These are phyloP conservation scores for Agarophyton chilense DNA, from an alignment of 23 red algal species.

Conservation along the genomic window DNA sequence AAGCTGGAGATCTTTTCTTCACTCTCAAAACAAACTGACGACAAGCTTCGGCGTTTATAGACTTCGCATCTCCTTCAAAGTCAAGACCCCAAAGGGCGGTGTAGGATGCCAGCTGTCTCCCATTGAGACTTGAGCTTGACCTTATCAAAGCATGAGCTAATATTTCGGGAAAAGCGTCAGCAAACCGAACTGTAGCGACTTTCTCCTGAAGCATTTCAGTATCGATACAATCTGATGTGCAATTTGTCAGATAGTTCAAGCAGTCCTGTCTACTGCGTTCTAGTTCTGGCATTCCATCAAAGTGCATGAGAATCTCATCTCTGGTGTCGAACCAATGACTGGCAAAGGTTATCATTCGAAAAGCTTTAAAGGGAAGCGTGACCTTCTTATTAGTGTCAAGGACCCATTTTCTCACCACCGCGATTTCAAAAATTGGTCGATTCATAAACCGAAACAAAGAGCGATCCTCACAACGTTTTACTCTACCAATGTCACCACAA, in stretches of 20 bases:
- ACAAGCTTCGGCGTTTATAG: neutral
- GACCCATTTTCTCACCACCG: slow-evolving; percentile 20
- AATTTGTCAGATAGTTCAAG: slow-evolving; percentile 10
- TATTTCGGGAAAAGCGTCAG: slow-evolving; percentile 31
- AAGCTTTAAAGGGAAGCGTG: slow-evolving; percentile 3
- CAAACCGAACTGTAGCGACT: slow-evolving; percentile 11
- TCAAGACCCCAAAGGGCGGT: neutral
- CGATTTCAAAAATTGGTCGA: slow-evolving; percentile 17
- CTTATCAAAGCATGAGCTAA: slow-evolving; percentile 9
- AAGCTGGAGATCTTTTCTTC: slow-evolving; percentile 6
- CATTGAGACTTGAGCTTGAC: slow-evolving; percentile 17
- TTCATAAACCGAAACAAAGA: slow-evolving; percentile 15
- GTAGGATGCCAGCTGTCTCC: slow-evolving; percentile 6
- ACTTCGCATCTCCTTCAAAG: neutral
- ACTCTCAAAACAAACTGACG: neutral
- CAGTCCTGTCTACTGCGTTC: slow-evolving; percentile 1
- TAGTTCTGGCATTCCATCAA: slow-evolving; percentile 11
- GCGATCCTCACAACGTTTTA: neutral
- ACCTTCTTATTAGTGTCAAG: slow-evolving; percentile 9
- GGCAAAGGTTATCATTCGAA: slow-evolving; percentile 35
- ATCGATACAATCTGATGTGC: slow-evolving; percentile 25
- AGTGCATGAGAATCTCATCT: slow-evolving; percentile 10
- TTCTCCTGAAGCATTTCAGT: slow-evolving; percentile 33
- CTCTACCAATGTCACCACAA: slow-evolving; percentile 12
- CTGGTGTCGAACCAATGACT: slow-evolving; percentile 33